phyloP scores from a whole-genome alignment of 768 basidiomycete species.

The Boletus huronensis region DNA sequence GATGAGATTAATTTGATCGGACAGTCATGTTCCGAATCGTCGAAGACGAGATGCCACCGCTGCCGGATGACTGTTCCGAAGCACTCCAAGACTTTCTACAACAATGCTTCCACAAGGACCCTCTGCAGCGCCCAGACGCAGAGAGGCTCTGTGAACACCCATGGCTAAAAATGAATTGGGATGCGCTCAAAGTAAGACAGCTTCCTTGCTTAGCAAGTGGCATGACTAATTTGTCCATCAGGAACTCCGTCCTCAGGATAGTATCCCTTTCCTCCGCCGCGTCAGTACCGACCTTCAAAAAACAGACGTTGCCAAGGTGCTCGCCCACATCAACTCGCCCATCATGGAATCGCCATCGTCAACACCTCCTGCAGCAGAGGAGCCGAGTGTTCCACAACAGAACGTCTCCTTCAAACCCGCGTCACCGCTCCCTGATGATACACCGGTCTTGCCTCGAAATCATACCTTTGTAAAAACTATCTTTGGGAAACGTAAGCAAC shows the following conservation, averaged over 20 bases:
- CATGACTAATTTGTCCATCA: conserved; percentile 23
- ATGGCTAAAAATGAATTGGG: conserved; percentile 85
- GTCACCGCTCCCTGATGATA: conserved; percentile 30
- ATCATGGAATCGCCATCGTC: conserved; percentile 39
- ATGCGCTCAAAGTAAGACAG: conserved; percentile 62
- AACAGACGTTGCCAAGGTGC: conserved; percentile 56
- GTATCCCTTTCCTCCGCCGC: conserved; percentile 90
- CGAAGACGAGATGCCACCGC: conserved; percentile 83
- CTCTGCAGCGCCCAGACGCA: conserved; percentile 76
- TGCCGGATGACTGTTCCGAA: conserved; percentile 78
- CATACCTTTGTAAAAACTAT: conserved; percentile 91
- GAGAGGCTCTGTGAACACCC: conserved; percentile 83
- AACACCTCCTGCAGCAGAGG: conserved; percentile 43
- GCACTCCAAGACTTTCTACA: conserved; percentile 74
- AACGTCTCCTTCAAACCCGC: conserved; percentile 38
- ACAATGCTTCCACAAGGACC: conserved; percentile 91
- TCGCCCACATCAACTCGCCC: conserved; percentile 37
- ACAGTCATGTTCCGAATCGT: conserved; percentile 97
- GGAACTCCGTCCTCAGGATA: conserved; percentile 89
- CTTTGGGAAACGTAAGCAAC: conserved; percentile 80
- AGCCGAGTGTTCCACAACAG: conserved; percentile 35
- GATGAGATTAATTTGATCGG: conserved; percentile 4
- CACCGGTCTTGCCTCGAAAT: conserved; percentile 55
- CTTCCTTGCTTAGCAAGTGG: background rate
- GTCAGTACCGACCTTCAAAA: conserved; percentile 85